A percentile compares a stretch with the other conserved stretches of the same genome.
These are phyloP conservation scores for Chlorella sp. DNA, from an alignment of 139 green algal species.

Conservation along the genomic window DNA sequence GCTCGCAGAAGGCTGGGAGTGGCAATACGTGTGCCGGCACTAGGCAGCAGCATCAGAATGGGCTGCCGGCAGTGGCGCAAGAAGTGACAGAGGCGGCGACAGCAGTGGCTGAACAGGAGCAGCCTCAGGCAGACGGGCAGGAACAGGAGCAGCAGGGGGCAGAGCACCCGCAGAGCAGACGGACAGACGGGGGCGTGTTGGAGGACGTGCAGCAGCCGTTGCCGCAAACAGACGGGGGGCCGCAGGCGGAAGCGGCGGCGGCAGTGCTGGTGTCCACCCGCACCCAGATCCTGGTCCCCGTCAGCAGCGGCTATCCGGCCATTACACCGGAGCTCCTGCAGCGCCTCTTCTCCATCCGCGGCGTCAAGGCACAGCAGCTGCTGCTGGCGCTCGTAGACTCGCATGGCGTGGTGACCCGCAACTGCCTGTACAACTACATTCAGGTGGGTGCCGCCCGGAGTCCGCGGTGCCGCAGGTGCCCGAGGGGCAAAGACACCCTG, in stretches of 20 bases:
- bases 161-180: not conserved
- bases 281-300: constrained; percentile 35
- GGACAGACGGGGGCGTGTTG: not conserved
- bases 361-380: constrained; percentile 35
- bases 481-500: too few species aligned
- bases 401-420: constrained; percentile 39
- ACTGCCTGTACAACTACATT: constrained; percentile 51
- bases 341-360: constrained; percentile 26
- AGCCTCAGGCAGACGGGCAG: not conserved
- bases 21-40: too few species aligned
- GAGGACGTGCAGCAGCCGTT: not conserved
- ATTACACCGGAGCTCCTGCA: constrained; percentile 36
- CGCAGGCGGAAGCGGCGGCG: not conserved
- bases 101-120: too few species aligned
- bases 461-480: too few species aligned
- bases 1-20: too few species aligned
- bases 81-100: too few species aligned
- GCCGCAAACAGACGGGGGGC: not conserved
- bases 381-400: constrained; percentile 37
- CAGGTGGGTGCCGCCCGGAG: too few species aligned
- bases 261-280: constrained; percentile 1
- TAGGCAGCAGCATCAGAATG: not conserved
- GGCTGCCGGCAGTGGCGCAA: too few species aligned
- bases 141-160: not conserved
- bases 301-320: constrained; percentile 28